Evolutionary conservation across 2,329 filamentous ascomycete genomes (phyloP).

Genomic region (Aspergillus brasiliensis): DNA sequence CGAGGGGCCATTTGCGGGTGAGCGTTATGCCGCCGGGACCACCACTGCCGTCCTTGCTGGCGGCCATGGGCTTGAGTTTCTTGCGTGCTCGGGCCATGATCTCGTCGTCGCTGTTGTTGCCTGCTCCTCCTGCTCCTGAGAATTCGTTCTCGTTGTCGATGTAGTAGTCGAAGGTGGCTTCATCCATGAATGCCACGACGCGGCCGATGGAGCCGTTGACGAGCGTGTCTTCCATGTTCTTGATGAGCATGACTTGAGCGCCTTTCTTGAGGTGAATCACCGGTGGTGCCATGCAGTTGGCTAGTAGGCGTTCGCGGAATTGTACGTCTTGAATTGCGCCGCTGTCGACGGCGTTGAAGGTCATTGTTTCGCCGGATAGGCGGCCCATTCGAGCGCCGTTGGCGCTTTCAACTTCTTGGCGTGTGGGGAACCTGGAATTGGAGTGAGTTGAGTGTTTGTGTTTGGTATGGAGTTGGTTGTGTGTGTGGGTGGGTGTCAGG

Average conservation of each 20-base stretch:
- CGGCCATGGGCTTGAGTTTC: conserved; percentile 58
- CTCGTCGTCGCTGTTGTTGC: conserved; percentile 49
- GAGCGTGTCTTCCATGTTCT: conserved; percentile 91
- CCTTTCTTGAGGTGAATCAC: conserved; percentile 80
- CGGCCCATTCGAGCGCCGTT: conserved; percentile 74
- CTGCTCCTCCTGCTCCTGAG: conserved; percentile 50
- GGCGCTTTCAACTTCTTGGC: conserved; percentile 83
- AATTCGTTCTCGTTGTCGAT: conserved; percentile 60
- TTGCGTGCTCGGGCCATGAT: conserved; percentile 50
- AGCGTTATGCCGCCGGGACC: conserved; percentile 45
- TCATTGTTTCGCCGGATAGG: conserved; percentile 67
- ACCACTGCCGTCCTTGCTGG: conserved; percentile 45
- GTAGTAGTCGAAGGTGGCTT: conserved; percentile 62
- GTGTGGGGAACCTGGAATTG: conserved; percentile 72
- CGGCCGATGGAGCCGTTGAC: conserved; percentile 94
- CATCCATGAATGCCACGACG: conserved; percentile 77
- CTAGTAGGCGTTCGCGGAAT: conserved; percentile 73
- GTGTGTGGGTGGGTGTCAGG: not conserved
- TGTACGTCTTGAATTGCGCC: conserved; percentile 67
- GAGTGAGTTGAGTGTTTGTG: not conserved
- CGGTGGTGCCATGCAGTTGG: conserved; percentile 92
- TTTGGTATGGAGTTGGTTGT: not conserved
- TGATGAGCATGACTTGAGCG: conserved; percentile 99
- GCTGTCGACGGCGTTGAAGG: conserved; percentile 73
- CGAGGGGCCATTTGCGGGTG: conserved; percentile 72